Evolutionary conservation across 495 filamentous ascomycete species (phyloP), one percentile per base, ranked within the genome.

Genomic region (Apiosordaria backusii): DNA sequence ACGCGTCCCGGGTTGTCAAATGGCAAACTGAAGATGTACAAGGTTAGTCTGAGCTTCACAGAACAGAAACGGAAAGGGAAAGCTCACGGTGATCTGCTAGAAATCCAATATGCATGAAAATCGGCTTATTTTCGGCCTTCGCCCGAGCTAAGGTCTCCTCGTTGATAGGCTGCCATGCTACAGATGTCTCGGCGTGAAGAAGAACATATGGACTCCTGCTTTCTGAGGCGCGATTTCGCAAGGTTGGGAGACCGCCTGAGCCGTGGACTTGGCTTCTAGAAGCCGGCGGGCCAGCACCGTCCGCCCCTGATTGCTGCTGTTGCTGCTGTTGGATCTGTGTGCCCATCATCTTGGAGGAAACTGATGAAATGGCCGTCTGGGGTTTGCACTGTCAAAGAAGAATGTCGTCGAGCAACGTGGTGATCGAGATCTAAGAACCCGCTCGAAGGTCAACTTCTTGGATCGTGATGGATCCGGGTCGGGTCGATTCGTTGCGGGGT

Each of bases 71-170:
- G 4, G 7, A 35, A 6, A 52, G 29, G 25, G n/a, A 58, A 64
- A 10, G 24, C 89, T 71, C 78, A 95, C 93, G 95, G 77, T 99
- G 96, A 79, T 95, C 97, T 35, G 95, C 93, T 2, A 91, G 89
- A 79, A 97, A 98, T 24, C 95, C 95, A 74, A 98, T 96, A 75
- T 93, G 97, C 64, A 98, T 83, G 75, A 97, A 98, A 40, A 99
- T 85, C 63, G 97, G 83, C 67, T 89, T 89, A 74, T 98, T 95
- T 70, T 90, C 82, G 64, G 83, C 86, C 76, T 85, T 87, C 10
- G 96, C 95, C 61, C 92, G 83, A 61, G 79, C 82, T 63, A 98
- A 83, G 27, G 93, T 84, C 72, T 92, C 88, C 22, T 88, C 82
- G 70, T 88, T 87, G 87, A 96, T 93, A 57, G 90, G 81, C 79